Base-by-base conservation (phyloP, 768 basidiomycete species). In the Auriscalpium orientale region DNA sequence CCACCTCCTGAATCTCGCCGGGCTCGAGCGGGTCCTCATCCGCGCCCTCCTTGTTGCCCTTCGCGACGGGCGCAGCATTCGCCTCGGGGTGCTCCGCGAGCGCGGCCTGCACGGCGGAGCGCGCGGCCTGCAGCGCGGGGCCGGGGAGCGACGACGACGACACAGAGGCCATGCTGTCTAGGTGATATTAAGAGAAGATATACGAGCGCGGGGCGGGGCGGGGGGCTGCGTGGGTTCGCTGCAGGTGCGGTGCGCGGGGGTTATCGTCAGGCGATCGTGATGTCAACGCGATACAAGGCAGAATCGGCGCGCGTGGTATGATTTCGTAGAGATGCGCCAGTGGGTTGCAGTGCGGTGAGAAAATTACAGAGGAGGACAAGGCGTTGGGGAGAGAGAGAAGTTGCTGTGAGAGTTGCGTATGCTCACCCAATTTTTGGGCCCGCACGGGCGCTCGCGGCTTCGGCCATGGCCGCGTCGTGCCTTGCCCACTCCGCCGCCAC, bases 1-100 rank as follows among this genome's bases (percentile, higher is more conserved):
- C 85, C 48, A 89, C 79, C 69, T 93, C 93, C 71, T 89, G 88
- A 49, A 90, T 85, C 74, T 94, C 90, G 56, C 90, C 91, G 11
- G 84, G 83, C 68, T 94, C 91, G 10, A 76, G 63, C 8, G 66
- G 60, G 12, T 63, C 67, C 11, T 66, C 69, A 51, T 58, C 64
- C 18, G 53, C 64, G 37, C 55, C 59, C 38, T 75, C 71, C 16
- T 74, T 72, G 18, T 72, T 76, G 35, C 69, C 70, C 43, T 69
- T 64, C 48, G 64, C 58, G 40, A 63, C 52, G 65, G 67, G 45
- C 43, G 62, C 56, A 18, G 13, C 21, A 12, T 54, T 54, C 45
- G 62, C 63, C 59, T 73, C 71, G 8, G 61, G 49, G 63, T 82
- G 77, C 56, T 88, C 87, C 46, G 82, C 74, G 36, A 91, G 69